phyloP scores from a whole-genome alignment of 805 yeast genomes.

The Hanseniaspora thailandica region DNA sequence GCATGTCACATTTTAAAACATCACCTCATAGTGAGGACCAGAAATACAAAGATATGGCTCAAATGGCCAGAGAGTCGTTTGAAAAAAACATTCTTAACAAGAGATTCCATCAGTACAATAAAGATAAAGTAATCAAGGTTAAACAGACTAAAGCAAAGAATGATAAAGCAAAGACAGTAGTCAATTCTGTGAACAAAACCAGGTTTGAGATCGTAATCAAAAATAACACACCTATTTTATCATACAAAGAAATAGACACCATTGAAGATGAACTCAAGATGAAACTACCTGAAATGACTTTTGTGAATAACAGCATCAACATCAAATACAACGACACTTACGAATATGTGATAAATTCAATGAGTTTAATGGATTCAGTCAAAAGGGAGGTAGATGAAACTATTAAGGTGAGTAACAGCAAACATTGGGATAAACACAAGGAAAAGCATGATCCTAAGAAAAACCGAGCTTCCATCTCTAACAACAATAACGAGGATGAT shows the following conservation, averaged over 20 bases:
- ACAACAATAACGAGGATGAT: slow-evolving; percentile 32
- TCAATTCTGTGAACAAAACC: slow-evolving; percentile 2
- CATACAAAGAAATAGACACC: slow-evolving; percentile 49
- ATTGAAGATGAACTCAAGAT: slow-evolving; percentile 49
- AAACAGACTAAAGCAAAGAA: background rate
- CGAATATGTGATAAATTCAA: slow-evolving; percentile 47
- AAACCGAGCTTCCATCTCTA: background rate
- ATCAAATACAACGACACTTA: slow-evolving; percentile 30
- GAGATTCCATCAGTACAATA: background rate
- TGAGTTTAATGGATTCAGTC: slow-evolving; percentile 55
- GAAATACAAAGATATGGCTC: slow-evolving; percentile 10
- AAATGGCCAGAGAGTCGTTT: slow-evolving; percentile 13
- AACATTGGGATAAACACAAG: slow-evolving; percentile 28
- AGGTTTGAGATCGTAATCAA: background rate
- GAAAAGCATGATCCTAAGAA: slow-evolving; percentile 23
- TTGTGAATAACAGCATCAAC: slow-evolving; percentile 66
- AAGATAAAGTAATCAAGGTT: background rate
- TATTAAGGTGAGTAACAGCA: slow-evolving; percentile 58
- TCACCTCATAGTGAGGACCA: background rate
- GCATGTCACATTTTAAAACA: background rate
- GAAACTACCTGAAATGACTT: slow-evolving; percentile 95
- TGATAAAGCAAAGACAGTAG: background rate
- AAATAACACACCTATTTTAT: slow-evolving; percentile 2
- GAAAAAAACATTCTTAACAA: slow-evolving; percentile 5
- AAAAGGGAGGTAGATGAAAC: slow-evolving; percentile 40